A percentile compares a stretch with the other conserved stretches of the same genome.
These are phyloP conservation scores for Psidium guajava DNA, from an alignment of 345 rosid species.

Conservation along the genomic window DNA sequence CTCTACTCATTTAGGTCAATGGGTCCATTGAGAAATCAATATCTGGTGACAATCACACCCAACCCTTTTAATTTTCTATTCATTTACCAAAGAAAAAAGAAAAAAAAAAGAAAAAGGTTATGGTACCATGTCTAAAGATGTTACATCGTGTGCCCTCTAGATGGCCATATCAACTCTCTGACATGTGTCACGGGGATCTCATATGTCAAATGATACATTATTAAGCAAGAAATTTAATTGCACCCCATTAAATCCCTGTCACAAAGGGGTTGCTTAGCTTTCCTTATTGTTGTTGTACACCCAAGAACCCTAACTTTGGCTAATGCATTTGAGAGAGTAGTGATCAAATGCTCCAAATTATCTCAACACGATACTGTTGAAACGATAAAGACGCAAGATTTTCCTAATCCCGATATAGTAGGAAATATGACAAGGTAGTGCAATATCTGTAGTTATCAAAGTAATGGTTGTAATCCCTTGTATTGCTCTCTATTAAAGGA, in stretches of 20 bases:
- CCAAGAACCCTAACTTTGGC: background rate
- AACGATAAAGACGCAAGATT: too few relatives aligned
- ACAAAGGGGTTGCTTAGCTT: background rate
- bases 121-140: background rate
- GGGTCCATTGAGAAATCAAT: background rate
- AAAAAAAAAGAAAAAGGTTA: background rate
- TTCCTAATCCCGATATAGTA: too few relatives aligned
- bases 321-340: background rate
- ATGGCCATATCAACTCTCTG: background rate
- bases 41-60: background rate
- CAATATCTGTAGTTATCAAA: too few relatives aligned
- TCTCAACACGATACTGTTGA: background rate
- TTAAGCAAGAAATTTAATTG: background rate
- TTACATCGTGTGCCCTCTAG: background rate
- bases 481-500: too few relatives aligned
- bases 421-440: too few relatives aligned
- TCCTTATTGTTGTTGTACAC: background rate
- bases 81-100: background rate
- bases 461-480: too few relatives aligned
- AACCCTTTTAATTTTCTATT: background rate
- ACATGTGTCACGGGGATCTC: background rate
- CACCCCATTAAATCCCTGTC: background rate
- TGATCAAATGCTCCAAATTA: background rate
- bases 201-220: background rate
- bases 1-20: conserved; percentile 1